Conservation (phyloP, 257 asterid species). For the Lantana camara region DNA sequence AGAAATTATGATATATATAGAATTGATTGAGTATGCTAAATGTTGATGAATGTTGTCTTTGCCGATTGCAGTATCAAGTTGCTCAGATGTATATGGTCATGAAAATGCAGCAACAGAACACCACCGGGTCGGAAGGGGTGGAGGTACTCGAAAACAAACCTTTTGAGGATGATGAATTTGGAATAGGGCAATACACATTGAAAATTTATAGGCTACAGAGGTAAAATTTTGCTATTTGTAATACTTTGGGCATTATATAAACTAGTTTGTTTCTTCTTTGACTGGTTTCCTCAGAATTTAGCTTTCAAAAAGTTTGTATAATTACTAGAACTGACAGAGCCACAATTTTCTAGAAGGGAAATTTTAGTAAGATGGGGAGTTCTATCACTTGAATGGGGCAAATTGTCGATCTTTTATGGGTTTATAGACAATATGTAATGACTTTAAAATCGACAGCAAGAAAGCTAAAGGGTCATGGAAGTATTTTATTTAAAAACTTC, state of each 20-base stretch:
- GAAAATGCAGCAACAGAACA: conserved; percentile 92
- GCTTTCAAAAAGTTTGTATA: neutral
- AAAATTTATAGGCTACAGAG: conserved; percentile 76
- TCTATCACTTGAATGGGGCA: too few relatives aligned
- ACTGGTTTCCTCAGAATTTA: neutral
- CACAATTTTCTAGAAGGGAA: too few relatives aligned
- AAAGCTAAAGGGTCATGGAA: too few relatives aligned
- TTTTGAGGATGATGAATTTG: conserved; percentile 66
- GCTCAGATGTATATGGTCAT: conserved; percentile 90
- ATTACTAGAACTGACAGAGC: neutral
- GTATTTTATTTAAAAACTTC: conserved; percentile 3
- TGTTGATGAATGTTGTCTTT: neutral
- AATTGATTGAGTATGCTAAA: neutral
- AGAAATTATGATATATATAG: neutral
- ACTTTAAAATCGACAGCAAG: too few relatives aligned
- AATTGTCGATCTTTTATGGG: too few relatives aligned
- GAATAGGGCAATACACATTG: conserved; percentile 81
- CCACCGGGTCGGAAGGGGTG: conserved; percentile 81
- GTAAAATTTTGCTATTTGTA: conserved; percentile 44
- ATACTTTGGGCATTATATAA: neutral
- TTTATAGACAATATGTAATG: too few relatives aligned
- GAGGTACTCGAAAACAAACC: conserved; percentile 86
- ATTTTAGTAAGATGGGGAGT: too few relatives aligned
- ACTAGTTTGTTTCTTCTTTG: neutral
- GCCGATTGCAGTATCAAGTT: conserved; percentile 67